Base-by-base conservation (phyloP, 371 early-diverging fungal genomes). In the Nosema bombycis region DNA sequence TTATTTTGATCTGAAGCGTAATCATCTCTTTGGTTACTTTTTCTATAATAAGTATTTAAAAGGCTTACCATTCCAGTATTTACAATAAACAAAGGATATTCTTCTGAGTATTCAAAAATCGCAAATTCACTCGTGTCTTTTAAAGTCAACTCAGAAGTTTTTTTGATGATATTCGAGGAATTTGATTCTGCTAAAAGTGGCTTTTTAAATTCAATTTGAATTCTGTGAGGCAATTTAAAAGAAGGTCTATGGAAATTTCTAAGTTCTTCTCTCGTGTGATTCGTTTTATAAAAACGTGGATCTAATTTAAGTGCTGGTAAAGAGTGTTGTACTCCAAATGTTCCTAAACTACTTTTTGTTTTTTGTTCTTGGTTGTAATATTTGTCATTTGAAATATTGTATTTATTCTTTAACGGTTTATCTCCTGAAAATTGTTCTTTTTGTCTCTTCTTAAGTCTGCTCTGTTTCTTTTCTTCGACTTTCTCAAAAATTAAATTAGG, bases 21-120 rank as follows among this genome's bases (percentile, higher is more conserved):
- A 21, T 80, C 83, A 61, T 86, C 85, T 28, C 78, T 73, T 14
- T 64, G 24, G 32, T 58, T 79, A 6, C 87, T 89, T 84, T 95
- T 97, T 46, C 98, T 89, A 79, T 96, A 97, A 85, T 94, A 99
- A 80, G 94, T 96, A 80, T 93, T 91, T 15, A 96, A 85, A 64
- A 96, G 84, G 61, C 91, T 92, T 46, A 92, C 96, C 99, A 99
- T 99, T 32, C 99, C 98, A 24, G 90, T 87, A 78, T 95, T 96
- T 34, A 90, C 89, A 63, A 99, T 83, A 36, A 97, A 89, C 1
- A 93, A 91, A n/a, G 99, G 99, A 81, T 93, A 91, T 84, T 97
- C 97, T 84, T 99, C 91, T 14, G 94, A 93, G 83, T 95, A 97
- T 84, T 98, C 99, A 61, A 96, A 83, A 56, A 98, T 81, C 0